Percentiles rank a stretch among this genome's conserved stretches.
phyloP scores from a whole-genome alignment of 305 asterid species.

The Petunia hybrid region DNA sequence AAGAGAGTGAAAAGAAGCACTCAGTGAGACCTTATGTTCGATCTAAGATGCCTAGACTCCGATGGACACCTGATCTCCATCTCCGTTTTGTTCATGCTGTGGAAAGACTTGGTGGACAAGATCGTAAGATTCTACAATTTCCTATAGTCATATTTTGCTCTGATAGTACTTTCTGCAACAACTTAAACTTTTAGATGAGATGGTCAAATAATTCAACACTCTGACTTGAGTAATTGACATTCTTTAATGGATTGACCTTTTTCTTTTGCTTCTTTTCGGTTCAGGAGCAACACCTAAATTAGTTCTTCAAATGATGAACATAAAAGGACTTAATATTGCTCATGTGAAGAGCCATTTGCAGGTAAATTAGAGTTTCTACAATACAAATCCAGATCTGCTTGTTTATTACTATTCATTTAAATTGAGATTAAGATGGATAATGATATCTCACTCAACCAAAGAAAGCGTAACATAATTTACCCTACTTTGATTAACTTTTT shows the following conservation, averaged over 20 bases:
- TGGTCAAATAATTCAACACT: not conserved
- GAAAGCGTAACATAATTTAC: not conserved
- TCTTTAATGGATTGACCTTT: not conserved
- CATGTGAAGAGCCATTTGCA: constrained; percentile 97
- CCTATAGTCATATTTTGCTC: not conserved
- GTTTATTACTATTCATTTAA: not conserved
- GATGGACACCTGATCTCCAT: constrained; percentile 89
- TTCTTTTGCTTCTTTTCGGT: constrained; percentile 29
- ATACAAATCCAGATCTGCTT: not conserved
- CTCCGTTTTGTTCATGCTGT: constrained; percentile 70
- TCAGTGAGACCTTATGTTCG: constrained; percentile 74
- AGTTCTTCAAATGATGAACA: constrained; percentile 79
- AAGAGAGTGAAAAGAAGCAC: constrained; percentile 57
- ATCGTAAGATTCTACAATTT: constrained; percentile 53
- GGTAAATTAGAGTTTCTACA: constrained; percentile 39
- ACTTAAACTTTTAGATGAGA: not conserved
- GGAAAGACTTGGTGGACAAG: constrained; percentile 82
- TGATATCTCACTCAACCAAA: not conserved
- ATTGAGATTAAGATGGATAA: not conserved
- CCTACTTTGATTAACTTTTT: not conserved
- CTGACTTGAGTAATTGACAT: not conserved
- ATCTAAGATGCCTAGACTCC: constrained; percentile 78
- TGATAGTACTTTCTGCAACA: not conserved
- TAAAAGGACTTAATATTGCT: constrained; percentile 83
- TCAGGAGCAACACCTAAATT: constrained; percentile 89